These are phyloP conservation scores for Gnomoniopsis smithogilvyi DNA, from an alignment of 2,329 filamentous ascomycete species.

Conservation along the genomic window DNA sequence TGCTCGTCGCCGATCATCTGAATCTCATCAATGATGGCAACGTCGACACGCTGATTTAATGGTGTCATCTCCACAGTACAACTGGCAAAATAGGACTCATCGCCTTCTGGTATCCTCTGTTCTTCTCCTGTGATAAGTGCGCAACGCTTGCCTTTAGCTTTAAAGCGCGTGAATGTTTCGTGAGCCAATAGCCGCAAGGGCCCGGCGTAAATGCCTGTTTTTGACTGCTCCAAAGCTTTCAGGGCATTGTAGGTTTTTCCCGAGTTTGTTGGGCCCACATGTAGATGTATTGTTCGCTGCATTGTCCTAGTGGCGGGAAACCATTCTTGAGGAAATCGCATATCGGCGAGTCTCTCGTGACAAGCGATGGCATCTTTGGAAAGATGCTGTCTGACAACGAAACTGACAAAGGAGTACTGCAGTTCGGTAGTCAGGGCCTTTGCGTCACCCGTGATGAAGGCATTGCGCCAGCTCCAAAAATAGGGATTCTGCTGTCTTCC, in stretches of 20 bases:
- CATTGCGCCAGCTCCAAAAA: conserved; percentile 56
- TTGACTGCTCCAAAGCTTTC: conserved; percentile 73
- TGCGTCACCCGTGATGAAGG: conserved; percentile 53
- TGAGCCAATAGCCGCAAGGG: conserved; percentile 86
- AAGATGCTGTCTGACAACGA: conserved; percentile 56
- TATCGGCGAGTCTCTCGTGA: conserved; percentile 69
- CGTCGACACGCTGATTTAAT: conserved; percentile 61
- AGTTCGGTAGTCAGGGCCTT: conserved; percentile 55
- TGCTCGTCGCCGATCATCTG: conserved; percentile 86
- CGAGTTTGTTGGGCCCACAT: conserved; percentile 96
- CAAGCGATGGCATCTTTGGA: conserved; percentile 52
- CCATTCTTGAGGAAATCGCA: conserved; percentile 91
- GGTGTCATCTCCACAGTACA: conserved; percentile 91
- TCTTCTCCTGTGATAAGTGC: conserved; percentile 91
- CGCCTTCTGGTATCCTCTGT: conserved; percentile 62
- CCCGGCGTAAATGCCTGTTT: conserved; percentile 82
- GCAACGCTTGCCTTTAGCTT: conserved; percentile 72
- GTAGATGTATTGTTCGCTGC: conserved; percentile 82
- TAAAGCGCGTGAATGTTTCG: conserved; percentile 88
- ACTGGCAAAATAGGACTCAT: conserved; percentile 62
- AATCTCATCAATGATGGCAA: conserved; percentile 97
- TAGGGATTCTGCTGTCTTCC: conserved; percentile 46
- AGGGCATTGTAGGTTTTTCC: conserved; percentile 96
- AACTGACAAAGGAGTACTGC: conserved; percentile 65
- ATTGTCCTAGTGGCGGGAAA: conserved; percentile 78